phyloP scores from a whole-genome alignment of 1,139 yeast species.

The Yamadazyma aaseri region DNA sequence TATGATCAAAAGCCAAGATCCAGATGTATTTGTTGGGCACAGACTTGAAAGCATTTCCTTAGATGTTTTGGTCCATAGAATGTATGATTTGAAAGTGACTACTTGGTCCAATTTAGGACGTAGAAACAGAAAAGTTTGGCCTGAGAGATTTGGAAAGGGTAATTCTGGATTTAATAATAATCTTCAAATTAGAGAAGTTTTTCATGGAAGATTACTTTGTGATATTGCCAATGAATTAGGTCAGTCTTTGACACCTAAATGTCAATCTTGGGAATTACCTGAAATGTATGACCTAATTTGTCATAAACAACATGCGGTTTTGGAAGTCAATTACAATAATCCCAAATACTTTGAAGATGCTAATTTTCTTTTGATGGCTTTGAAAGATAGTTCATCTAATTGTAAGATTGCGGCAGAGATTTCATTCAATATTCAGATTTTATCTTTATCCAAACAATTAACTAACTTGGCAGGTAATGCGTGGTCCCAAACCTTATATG shows the following conservation, averaged over 20 bases:
- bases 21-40: slow-evolving; percentile 91
- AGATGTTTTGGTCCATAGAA: slow-evolving; percentile 79
- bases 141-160: slow-evolving; percentile 60
- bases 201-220: slow-evolving; percentile 85
- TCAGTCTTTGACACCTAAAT: slow-evolving; percentile 83
- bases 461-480: slow-evolving; percentile 96
- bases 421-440: slow-evolving; percentile 78
- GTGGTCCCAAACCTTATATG: slow-evolving; percentile 93
- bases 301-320: slow-evolving; percentile 55
- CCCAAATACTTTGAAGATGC: slow-evolving; percentile 70
- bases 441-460: slow-evolving; percentile 86
- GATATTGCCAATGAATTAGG: slow-evolving; percentile 96
- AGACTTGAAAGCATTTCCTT: slow-evolving; percentile 74
- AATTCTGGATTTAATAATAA: slow-evolving; percentile 45
- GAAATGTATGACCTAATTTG: slow-evolving; percentile 87
- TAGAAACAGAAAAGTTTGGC: slow-evolving; percentile 73
- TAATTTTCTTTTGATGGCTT: slow-evolving; percentile 61
- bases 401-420: slow-evolving; percentile 75
- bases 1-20: slow-evolving; percentile 69
- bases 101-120: slow-evolving; percentile 89
- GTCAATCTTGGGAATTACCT: slow-evolving; percentile 93
- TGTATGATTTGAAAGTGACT: slow-evolving; percentile 67
- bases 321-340: slow-evolving; percentile 73
- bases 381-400: slow-evolving; percentile 66
- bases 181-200: slow-evolving; percentile 62